Base-by-base conservation (phyloP, 164 flowering plant species). In the Akebia trifoliata region DNA sequence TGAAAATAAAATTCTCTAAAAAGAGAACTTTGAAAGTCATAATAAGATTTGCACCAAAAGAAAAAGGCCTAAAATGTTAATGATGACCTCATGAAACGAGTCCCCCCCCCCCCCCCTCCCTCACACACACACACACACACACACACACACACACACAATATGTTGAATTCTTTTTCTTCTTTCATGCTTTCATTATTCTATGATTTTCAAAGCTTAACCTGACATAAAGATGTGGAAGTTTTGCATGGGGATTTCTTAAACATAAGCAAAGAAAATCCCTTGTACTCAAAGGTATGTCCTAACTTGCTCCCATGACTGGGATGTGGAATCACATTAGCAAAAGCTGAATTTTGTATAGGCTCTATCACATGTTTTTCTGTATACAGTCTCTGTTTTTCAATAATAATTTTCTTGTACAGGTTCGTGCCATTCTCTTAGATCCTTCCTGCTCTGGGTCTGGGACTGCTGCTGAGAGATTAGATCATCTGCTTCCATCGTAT, bases 371-470 rank as follows among this genome's bases (percentile, higher is more conserved):
- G 18, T 11, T 38, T 48, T 26, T 53, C 26, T 30, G 1, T 9
- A 24, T 18, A 1, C 34, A 25, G 22, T 26, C 32, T 42, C 44
- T 50, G 15, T 29, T 11, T 30, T 12, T 24, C 29, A 18, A 22
- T 5, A 34, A 0, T 2, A 47, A 40, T 34, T 28, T 12, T 12
- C 31, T 28, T 55, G n/a, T 55, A 45, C 77, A 93, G 99, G 78
- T 86, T 54, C 80, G 76, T 32, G 95, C 95, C 34, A 86, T 90
- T 73, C 89, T 93, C 44, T 70, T 93, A 54, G 96, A 93, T 66
- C 97, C 97, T 67, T 93, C 97, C 24, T 93, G 97, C 72, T 90
- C 95, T 57, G 97, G 99, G 36, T 90, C 99, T 61, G 99, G 97
- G 57, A 93, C 90, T 31, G 70, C 74, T 61, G 68, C 78, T 45